Base-by-base conservation (phyloP, 1,284 basidiomycete species). In the Cryptococcus sp. region DNA sequence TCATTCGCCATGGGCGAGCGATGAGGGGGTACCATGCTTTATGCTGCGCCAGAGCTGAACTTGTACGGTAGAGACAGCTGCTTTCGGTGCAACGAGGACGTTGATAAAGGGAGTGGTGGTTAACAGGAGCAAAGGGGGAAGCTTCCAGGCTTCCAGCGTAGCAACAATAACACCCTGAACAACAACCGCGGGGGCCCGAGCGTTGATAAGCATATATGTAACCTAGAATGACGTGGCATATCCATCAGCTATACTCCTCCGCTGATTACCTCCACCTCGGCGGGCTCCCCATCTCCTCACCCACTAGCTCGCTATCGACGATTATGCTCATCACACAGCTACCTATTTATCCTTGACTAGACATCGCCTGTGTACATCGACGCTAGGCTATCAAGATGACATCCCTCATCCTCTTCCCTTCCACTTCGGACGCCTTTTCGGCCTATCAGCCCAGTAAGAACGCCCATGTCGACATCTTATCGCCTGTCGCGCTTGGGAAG, bases 381-480 rank as follows among this genome's bases (percentile, higher is more conserved):
- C 6, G 34, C 39, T 37, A 45, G 29, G 37, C 45, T 16, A 45
- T 17, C 57, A 41, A 15, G 11, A 70, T 68, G 67, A 55, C 66
- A 20, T 59, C 71, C 4, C 64, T 74, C 23, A 57, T 71, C 19
- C 25, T 48, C 1, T 54, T 74, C 1, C 70, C 72, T 1, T 46
- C 54, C 11, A 26, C 11, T 8, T 59, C 64, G 5, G 57, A 69
- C 50, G 70, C 70, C 10, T 76, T 76, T 61, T 61, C 59, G 3
- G 55, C 54, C 2, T 75, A 75, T 47, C 50, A 57, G 19, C 74
- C 73, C 11, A 70, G 68, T 52, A 59, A 51, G 23, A 74, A 73
- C 57, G 74, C 74, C 3, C 70, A 74, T 61, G 58, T 57, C 45
- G 72, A 75, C 54, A 67, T 70, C 46, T 45, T 76, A 22, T 64